These are phyloP conservation scores for Botrytis sinoallii DNA, from an alignment of 2,329 filamentous ascomycete genomes.

Conservation along the genomic window DNA sequence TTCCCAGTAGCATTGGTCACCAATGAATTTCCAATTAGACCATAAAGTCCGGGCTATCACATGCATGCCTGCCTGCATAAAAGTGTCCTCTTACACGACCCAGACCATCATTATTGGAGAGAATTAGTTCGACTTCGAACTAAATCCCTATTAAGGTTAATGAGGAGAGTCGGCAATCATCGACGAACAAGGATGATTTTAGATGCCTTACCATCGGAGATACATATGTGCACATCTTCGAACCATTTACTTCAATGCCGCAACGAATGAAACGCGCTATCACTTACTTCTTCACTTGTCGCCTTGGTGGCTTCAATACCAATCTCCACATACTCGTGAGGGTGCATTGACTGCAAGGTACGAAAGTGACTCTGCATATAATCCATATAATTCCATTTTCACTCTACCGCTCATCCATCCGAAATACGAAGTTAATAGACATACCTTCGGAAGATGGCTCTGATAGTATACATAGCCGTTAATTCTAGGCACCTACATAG, in stretches of 20 bases:
- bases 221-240: not conserved
- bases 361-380: not conserved
- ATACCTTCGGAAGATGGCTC: not conserved
- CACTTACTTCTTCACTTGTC: not conserved
- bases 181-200: not conserved
- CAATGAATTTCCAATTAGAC: not conserved
- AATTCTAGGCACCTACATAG: too few relatives aligned
- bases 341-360: not conserved
- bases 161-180: not conserved
- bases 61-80: not conserved
- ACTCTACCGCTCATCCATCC: not conserved
- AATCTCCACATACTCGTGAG: not conserved
- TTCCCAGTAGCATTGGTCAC: not conserved
- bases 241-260: not conserved
- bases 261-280: not conserved
- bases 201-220: not conserved
- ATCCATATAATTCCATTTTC: not conserved
- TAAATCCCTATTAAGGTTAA: not conserved
- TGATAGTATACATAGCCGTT: not conserved
- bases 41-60: not conserved
- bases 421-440: not conserved
- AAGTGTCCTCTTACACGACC: not conserved
- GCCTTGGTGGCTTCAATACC: not conserved
- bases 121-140: not conserved
- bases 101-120: not conserved